phyloP scores from a whole-genome alignment of 2,329 filamentous ascomycete species.

The Diaporthe humulicola region DNA sequence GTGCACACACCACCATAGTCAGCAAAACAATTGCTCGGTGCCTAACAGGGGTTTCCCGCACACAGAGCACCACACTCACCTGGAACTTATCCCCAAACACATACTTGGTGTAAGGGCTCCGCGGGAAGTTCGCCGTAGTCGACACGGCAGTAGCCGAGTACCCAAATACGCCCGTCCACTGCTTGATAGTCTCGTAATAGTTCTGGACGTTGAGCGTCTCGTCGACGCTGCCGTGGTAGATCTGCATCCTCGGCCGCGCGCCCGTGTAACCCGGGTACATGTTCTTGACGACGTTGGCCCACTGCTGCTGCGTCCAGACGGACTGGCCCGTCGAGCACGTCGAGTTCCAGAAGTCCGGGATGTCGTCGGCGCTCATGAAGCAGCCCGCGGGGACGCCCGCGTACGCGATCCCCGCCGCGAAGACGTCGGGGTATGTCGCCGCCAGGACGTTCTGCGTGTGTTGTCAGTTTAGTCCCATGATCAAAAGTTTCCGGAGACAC shows the following conservation, averaged over 20 bases:
- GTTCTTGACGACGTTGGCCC: slow-evolving; percentile 60
- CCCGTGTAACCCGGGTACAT: slow-evolving; percentile 66
- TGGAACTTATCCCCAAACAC: slow-evolving; percentile 5
- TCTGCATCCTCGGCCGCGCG: slow-evolving; percentile 65
- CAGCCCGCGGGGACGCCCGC: slow-evolving; percentile 60
- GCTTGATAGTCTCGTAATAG: slow-evolving; percentile 69
- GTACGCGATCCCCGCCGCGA: slow-evolving; percentile 59
- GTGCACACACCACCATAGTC: accelerated
- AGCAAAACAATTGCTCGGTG: not conserved
- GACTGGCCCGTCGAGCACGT: slow-evolving; percentile 63
- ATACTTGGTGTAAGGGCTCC: not conserved
- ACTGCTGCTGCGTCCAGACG: slow-evolving; percentile 58
- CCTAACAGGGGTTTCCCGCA: too few species aligned
- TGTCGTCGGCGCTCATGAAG: slow-evolving; percentile 55
- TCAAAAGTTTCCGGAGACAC: too few species aligned
- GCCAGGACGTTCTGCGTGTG: slow-evolving; percentile 51
- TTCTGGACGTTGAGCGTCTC: slow-evolving; percentile 64
- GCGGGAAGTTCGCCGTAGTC: not conserved
- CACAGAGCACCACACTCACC: not conserved
- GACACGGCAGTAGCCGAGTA: not conserved
- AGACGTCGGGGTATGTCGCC: slow-evolving; percentile 62
- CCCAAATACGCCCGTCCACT: slow-evolving; percentile 66
- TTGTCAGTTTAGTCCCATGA: too few species aligned
- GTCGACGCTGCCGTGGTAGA: slow-evolving; percentile 69
- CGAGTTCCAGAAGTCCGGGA: slow-evolving; percentile 61